phyloP scores from a whole-genome alignment of 164 flowering plant genomes.

The grape (Vitis vinifera) region ASM3070453v1 NC_081808.1:18921501-18922000 shows the following conservation, averaged over 20 bases:
- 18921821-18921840: constrained; percentile 1
- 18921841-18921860: neutral
- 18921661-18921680: neutral
- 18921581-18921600: no score
- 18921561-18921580: no score
- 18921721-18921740: constrained; percentile 17
- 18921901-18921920: constrained; percentile 15
- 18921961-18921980: neutral
- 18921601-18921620: no score
- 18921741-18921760: constrained; percentile 11
- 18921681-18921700: constrained; percentile 13
- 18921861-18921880: neutral
- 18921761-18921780: constrained; percentile 3
- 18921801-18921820: neutral
- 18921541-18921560: no score
- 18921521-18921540: no score
- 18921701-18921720: constrained; percentile 14
- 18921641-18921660: neutral
- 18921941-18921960: neutral
- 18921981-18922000: neutral
- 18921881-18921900: neutral
- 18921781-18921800: neutral
- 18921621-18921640: no score
- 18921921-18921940: constrained; percentile 25
- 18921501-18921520: no score